These are phyloP conservation scores for Microcera coccophila DNA, from an alignment of 2,329 filamentous ascomycete species.

Conservation along the genomic window DNA sequence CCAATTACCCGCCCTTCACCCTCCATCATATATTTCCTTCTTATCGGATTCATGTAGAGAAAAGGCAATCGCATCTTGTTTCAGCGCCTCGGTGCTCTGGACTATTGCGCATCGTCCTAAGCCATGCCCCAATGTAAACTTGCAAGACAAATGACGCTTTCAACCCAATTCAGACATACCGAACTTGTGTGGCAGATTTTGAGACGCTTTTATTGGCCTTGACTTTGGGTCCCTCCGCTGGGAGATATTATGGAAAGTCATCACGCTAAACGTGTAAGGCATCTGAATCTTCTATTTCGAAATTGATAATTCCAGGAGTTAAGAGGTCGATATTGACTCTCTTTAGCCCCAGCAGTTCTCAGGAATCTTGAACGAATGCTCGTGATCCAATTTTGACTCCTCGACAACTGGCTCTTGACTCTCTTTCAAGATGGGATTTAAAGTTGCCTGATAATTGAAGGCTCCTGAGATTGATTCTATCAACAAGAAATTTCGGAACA, in stretches of 20 bases:
- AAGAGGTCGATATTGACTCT: no score
- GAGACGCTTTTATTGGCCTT: conserved; percentile 17
- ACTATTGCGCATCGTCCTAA: conserved; percentile 12
- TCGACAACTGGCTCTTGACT: no score
- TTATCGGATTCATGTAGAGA: conserved; percentile 23
- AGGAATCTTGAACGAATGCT: background rate
- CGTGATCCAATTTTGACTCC: no score
- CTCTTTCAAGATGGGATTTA: conserved; percentile 27
- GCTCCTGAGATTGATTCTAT: conserved; percentile 74
- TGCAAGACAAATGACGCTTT: conserved; percentile 10
- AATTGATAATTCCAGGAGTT: no score
- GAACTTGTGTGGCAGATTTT: conserved; percentile 18
- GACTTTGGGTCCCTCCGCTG: no score
- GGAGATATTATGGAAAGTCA: no score
- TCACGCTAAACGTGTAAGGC: no score
- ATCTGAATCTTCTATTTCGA: no score
- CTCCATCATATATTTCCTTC: conserved; percentile 13
- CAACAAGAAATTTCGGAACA: conserved; percentile 75
- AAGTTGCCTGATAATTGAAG: conserved; percentile 30
- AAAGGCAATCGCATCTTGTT: conserved; percentile 8
- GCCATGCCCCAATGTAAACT: conserved; percentile 13
- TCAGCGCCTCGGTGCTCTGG: conserved; percentile 25
- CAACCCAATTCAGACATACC: conserved; percentile 14
- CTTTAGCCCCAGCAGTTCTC: no score
- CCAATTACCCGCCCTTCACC: conserved; percentile 15